These are phyloP conservation scores for Yamadazyma philogaea DNA, from an alignment of 805 yeast species.

Conservation along the genomic window DNA sequence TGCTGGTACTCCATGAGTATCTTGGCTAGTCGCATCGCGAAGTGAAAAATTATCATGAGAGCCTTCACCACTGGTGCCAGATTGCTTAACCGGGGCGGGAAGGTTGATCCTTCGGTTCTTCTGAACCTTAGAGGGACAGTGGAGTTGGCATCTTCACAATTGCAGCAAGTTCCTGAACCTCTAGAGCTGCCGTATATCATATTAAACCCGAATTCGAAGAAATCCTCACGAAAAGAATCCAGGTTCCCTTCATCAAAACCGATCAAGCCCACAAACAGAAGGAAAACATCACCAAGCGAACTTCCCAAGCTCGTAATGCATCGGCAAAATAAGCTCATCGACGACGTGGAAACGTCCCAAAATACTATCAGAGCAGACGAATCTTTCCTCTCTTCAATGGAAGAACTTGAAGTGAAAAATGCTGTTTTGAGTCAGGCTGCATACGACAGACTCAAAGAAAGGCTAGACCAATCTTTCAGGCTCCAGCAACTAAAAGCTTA, in stretches of 20 bases:
- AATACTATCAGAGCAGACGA: neutral
- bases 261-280: neutral
- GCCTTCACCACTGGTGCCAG: constrained; percentile 1
- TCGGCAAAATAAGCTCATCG: neutral
- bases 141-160: neutral
- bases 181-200: neutral
- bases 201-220: neutral
- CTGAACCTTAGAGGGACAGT: neutral
- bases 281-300: neutral
- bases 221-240: neutral
- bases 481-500: constrained; percentile 11
- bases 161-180: neutral
- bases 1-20: neutral
- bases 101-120: constrained; percentile 1
- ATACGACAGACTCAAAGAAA: neutral
- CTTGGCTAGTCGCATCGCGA: neutral
- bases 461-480: constrained; percentile 9
- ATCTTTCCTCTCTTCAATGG: neutral
- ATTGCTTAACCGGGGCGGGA: constrained; percentile 7
- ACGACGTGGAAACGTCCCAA: neutral
- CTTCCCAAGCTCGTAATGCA: neutral
- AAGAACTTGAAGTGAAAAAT: neutral
- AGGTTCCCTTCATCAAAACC: neutral
- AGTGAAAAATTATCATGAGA: constrained; percentile 3
- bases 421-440: neutral